Percentiles rank a stretch among this genome's conserved stretches.
Conservation (phyloP, 768 basidiomycete genomes). For the Pisolithus microcarpus region DNA sequence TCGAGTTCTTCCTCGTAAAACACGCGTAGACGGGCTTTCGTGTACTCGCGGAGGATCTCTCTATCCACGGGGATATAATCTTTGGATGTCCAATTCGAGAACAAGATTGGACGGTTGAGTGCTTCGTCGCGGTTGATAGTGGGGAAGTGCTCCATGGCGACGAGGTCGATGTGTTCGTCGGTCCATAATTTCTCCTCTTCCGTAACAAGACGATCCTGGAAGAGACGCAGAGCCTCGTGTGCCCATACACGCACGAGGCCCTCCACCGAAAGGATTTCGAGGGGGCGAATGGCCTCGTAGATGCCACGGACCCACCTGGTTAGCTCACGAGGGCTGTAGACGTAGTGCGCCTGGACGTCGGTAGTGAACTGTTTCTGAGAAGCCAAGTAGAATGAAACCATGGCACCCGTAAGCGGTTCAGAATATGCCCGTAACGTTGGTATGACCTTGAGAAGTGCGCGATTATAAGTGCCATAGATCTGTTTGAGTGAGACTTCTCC, state of each 20-base stretch:
- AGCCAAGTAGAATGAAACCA: constrained; percentile 92
- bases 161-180: constrained; percentile 80
- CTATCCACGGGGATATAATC: constrained; percentile 94
- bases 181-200: constrained; percentile 95
- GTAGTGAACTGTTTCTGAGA: constrained; percentile 94
- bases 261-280: constrained; percentile 90
- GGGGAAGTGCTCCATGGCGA: constrained; percentile 87
- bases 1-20: constrained; percentile 99
- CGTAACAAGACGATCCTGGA: constrained; percentile 93
- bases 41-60: constrained; percentile 89
- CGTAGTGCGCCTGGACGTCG: constrained; percentile 96
- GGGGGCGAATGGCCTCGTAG: constrained; percentile 90
- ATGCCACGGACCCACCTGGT: constrained; percentile 97
- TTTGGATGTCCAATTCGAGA: constrained; percentile 99
- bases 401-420: constrained; percentile 92
- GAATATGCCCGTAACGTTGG: constrained; percentile 90
- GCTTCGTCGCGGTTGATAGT: constrained; percentile 86
- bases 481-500: constrained; percentile 95
- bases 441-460: constrained; percentile 90
- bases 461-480: constrained; percentile 97
- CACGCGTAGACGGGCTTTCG: constrained; percentile 92
- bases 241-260: constrained; percentile 97
- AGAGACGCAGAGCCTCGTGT: constrained; percentile 92
- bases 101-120: constrained; percentile 81
- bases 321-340: constrained; percentile 97